Evolutionary conservation across 495 filamentous ascomycete genomes (phyloP), one percentile per base, ranked within the genome.

Genomic region (Penicillium samsonianum): DNA sequence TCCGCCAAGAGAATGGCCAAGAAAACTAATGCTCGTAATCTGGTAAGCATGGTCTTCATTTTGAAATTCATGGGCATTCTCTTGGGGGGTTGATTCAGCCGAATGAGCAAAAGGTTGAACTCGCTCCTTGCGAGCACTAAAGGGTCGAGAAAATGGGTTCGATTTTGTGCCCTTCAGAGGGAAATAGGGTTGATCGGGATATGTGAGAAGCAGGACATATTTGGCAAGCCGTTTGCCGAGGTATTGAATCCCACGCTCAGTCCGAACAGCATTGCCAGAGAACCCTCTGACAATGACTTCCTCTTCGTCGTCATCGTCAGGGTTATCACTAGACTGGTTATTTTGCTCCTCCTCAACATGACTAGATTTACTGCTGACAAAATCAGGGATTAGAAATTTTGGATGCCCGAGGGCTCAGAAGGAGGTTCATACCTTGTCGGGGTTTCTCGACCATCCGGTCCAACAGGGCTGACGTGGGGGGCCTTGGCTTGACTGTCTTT

Each of bases 231-330:
- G 84, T 68, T 97, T 97, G 20, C 94, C 94, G 2, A 98, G 82
- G 66, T 96, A 98, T 67, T 98, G 96, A 62, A 98, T 97, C 22
- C 94, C 94, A 62, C 86, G 83, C 74, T 98, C 94, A 4, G 94
- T 98, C 33, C 88, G 87, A 35, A 88, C 88, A 17, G 87, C 90
- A 75, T 98, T 98, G 47, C 89, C 91, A 26, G 86, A 83, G 67
- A 92, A 98, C 17, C 94, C 94, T 64, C 95, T 82, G 4, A 98
- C 95, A 62, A 98, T 87, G n/a, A 96, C 85, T 69, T 96, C 83
- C 68, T 96, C 92, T 17, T 95, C 89, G 19, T 89, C 86, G 23
- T 83, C 79, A 17, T 85, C 79, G 12, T 58, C 49, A 3, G 43
- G 23, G 9, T 20, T 20, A 38, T 47, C 42, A 30, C 9, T 19